Evolutionary conservation across 768 basidiomycete genomes (phyloP).

Genomic region (Tremella mesenterica): DNA sequence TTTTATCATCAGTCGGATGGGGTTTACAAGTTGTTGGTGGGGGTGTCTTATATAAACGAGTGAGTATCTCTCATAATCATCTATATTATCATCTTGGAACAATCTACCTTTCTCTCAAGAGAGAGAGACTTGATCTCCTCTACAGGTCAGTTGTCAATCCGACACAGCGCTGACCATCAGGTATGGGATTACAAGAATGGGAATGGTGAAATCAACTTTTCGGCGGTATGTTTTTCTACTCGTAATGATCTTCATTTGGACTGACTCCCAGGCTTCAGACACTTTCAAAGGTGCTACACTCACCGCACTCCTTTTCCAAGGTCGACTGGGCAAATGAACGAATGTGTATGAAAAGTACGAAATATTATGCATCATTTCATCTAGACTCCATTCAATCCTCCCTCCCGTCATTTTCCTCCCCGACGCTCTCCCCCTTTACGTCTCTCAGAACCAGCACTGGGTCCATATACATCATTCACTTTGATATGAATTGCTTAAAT

Average conservation of each 20-base stretch:
- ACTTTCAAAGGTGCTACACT: conserved; percentile 31
- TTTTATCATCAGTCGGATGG: conserved; percentile 80
- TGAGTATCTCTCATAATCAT: conserved; percentile 8
- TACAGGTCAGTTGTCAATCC: too few relatives aligned
- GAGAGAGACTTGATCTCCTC: not conserved
- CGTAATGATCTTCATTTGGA: not conserved
- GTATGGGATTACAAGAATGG: conserved; percentile 45
- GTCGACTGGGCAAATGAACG: too few relatives aligned
- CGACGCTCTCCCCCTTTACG: too few relatives aligned
- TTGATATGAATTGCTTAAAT: too few relatives aligned
- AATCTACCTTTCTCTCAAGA: too few relatives aligned
- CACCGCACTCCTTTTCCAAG: too few relatives aligned
- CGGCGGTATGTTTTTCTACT: conserved; percentile 16
- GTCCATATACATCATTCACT: too few relatives aligned
- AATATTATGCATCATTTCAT: too few relatives aligned
- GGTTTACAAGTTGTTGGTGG: conserved; percentile 56
- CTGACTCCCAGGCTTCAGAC: conserved; percentile 18
- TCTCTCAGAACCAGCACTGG: too few relatives aligned
- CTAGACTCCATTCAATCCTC: too few relatives aligned
- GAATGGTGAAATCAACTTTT: conserved; percentile 40
- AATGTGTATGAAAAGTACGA: not conserved
- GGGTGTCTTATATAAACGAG: conserved; percentile 38
- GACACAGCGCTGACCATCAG: conserved; percentile 4
- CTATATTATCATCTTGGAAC: not conserved
- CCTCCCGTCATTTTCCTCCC: too few relatives aligned